These are phyloP conservation scores for Pseudozyma pruni DNA, from an alignment of 1,284 basidiomycete species.

Conservation along the genomic window DNA sequence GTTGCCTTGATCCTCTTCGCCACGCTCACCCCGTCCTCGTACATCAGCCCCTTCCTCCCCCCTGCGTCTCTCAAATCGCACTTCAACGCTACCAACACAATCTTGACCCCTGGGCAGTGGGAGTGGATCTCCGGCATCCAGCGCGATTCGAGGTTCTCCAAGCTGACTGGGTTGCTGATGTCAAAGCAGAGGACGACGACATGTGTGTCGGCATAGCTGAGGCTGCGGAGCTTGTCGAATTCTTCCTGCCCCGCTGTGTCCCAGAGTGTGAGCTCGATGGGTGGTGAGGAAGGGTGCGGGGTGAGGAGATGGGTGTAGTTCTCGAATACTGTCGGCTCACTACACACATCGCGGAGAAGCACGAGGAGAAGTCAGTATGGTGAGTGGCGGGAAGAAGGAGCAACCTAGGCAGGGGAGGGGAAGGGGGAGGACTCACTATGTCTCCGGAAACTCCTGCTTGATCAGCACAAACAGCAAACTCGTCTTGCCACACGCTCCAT, in stretches of 20 bases:
- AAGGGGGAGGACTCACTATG: slow-evolving; percentile 25
- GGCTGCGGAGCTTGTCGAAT: slow-evolving; percentile 87
- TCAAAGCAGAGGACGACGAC: slow-evolving; percentile 69
- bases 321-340: slow-evolving; percentile 72
- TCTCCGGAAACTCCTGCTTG: slow-evolving; percentile 52
- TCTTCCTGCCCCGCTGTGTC: slow-evolving; percentile 98
- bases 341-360: neutral
- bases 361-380: neutral
- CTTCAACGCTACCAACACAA: slow-evolving; percentile 77
- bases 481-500: slow-evolving; percentile 53
- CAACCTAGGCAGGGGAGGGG: neutral
- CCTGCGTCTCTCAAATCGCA: slow-evolving; percentile 93
- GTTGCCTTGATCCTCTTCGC: slow-evolving; percentile 40
- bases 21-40: slow-evolving; percentile 75
- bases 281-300: slow-evolving; percentile 72
- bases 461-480: slow-evolving; percentile 39
- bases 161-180: slow-evolving; percentile 74
- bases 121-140: slow-evolving; percentile 87
- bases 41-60: slow-evolving; percentile 85
- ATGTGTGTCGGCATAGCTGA: slow-evolving; percentile 94
- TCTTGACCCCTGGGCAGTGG: slow-evolving; percentile 92
- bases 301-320: slow-evolving; percentile 83
- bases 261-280: slow-evolving; percentile 91
- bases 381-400: neutral
- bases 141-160: slow-evolving; percentile 89